These are phyloP conservation scores for Nemania sp. DNA, from an alignment of 2,329 filamentous ascomycete species.

Conservation along the genomic window DNA sequence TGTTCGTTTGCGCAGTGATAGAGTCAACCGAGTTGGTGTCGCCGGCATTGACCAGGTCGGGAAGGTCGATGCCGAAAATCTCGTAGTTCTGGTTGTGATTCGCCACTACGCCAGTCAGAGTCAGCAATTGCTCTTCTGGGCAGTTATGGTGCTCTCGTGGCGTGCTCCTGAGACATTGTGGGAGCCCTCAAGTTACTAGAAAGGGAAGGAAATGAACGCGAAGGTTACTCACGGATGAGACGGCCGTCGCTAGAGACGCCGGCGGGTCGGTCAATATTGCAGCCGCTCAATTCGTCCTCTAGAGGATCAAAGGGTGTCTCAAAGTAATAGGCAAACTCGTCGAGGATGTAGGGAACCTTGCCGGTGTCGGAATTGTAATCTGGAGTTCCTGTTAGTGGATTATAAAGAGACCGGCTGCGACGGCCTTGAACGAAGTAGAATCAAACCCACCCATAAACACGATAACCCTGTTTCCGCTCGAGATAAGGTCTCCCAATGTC, in stretches of 20 bases:
- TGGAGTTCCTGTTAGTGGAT: constrained; percentile 41
- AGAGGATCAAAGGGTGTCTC: constrained; percentile 73
- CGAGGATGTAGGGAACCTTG: constrained; percentile 64
- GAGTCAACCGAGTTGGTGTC: constrained; percentile 55
- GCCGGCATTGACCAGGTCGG: constrained; percentile 39
- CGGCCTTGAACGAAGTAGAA: neutral
- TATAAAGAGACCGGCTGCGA: neutral
- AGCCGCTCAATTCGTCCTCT: constrained; percentile 60
- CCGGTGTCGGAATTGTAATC: constrained; percentile 61
- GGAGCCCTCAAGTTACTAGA: too few relatives aligned
- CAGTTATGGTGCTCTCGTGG: too few relatives aligned
- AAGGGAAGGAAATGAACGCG: too few relatives aligned
- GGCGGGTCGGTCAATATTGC: constrained; percentile 65
- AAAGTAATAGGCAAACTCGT: constrained; percentile 69
- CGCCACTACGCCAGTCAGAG: too few relatives aligned
- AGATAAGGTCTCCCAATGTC: constrained; percentile 69
- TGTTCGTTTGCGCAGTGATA: constrained; percentile 46
- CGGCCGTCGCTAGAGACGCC: constrained; percentile 45
- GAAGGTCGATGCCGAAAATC: constrained; percentile 45
- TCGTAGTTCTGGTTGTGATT: constrained; percentile 47
- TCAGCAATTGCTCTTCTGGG: too few relatives aligned
- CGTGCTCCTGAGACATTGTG: too few relatives aligned
- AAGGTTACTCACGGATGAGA: too few relatives aligned
- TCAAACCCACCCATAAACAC: constrained; percentile 66
- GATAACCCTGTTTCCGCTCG: constrained; percentile 64